Percentiles rank a stretch among this genome's conserved stretches.
These are phyloP conservation scores for Myxozyma nipponensis DNA, from an alignment of 805 yeast species.

Conservation along the genomic window DNA sequence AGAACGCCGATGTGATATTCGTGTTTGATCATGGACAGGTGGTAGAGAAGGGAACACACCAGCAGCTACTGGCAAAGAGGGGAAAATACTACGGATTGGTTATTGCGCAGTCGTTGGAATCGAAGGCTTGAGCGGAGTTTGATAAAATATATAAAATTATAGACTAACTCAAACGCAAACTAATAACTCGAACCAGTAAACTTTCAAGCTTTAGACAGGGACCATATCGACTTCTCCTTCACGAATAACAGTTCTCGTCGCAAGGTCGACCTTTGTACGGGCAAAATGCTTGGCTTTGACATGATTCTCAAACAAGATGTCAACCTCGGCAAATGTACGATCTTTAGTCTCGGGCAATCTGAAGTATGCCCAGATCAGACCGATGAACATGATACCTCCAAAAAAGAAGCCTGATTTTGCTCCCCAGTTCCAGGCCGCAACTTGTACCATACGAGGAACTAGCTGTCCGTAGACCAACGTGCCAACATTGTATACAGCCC, in stretches of 20 bases:
- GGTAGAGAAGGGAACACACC: constrained; percentile 49
- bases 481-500: constrained; percentile 6
- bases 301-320: constrained; percentile 29
- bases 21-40: constrained; percentile 54
- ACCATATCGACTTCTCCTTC: no score
- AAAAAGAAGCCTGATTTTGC: constrained; percentile 8
- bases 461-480: constrained; percentile 6
- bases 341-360: not conserved
- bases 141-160: no score
- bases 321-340: constrained; percentile 3
- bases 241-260: no score
- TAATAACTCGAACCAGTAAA: no score
- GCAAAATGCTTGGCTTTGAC: constrained; percentile 34
- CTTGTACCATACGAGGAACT: constrained; percentile 8
- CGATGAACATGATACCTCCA: constrained; percentile 6
- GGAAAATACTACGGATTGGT: constrained; percentile 43
- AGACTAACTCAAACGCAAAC: no score
- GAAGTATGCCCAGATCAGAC: not conserved
- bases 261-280: no score
- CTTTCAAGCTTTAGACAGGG: no score
- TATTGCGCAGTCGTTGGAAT: constrained; percentile 42
- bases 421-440: constrained; percentile 10
- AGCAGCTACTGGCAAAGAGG: constrained; percentile 39
- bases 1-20: constrained; percentile 50
- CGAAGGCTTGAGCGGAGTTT: no score